Base-by-base conservation (phyloP, 2,329 filamentous ascomycete species). In the Alternaria solani region DNA sequence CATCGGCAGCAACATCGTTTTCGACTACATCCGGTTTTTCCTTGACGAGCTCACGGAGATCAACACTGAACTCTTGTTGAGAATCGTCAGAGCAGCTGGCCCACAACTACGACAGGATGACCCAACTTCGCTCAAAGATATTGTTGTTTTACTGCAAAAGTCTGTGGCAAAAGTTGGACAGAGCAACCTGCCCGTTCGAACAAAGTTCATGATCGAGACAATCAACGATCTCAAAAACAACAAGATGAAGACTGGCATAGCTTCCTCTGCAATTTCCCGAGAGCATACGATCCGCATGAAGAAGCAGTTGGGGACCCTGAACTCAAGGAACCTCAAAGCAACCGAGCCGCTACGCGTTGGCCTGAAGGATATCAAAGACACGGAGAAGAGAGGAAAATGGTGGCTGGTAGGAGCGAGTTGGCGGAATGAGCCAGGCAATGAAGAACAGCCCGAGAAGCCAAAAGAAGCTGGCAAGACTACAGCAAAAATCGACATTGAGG, bases 391-490 rank as follows among this genome's bases (percentile, higher is more conserved):
- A 74, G 95, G 95, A 1, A 97, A 97, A 81, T 99, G 95, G 95
- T 99, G 95, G 95, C 87, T 98, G 20, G 92, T 98, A 5, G 95
- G 95, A 52, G 94, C 95, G n/a, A 97, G 93, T 78, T 97, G 94
- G 87, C 83, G 82, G 41, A 75, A 84, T 59, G 66, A 78, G 18
- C 67, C 59, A 12, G 80, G 81, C 18, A 68, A 64, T n/a, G 77
- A 79, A 28, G 66, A 73, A 57, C 65, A 60, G 60, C 66, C 55
- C 56, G 79, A 81, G 57, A 67, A 79, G 71, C 61, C 67, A 66
- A 34, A 79, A 71, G 74, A 79, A 51, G 34, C 58, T 11, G 28
- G 30, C 16, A 58, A 62, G 23, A 60, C 64, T 28, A 55, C 53
- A n/a, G 54, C 43, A 7, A 52, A 59, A 7, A 38, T 62, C 3